Conservation (phyloP, 75 land plant genomes). For the Pseudotsuga menziesii region DNA sequence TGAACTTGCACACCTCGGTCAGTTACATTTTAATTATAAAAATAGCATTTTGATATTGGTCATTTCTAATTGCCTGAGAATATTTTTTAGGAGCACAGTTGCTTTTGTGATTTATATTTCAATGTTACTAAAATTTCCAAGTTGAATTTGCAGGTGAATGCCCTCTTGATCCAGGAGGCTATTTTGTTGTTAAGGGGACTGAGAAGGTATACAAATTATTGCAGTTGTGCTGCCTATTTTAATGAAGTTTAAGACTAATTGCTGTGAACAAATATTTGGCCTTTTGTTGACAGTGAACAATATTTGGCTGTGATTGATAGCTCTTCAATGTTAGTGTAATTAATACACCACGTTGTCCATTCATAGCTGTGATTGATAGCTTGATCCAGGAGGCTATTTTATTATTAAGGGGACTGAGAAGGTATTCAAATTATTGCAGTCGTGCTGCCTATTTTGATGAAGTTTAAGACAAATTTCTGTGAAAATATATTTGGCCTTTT, state of each 20-base stretch:
- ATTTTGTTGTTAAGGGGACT: slow-evolving; percentile 89
- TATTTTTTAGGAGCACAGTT: background rate
- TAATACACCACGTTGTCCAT: too few relatives aligned
- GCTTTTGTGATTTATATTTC: background rate
- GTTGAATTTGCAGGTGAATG: slow-evolving; percentile 78
- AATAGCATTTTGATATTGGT: background rate
- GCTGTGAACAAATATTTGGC: too few relatives aligned
- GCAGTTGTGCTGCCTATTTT: too few relatives aligned
- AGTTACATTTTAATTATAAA: slow-evolving; percentile 11
- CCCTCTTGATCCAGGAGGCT: slow-evolving; percentile 99
- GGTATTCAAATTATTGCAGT: slow-evolving; percentile 30
- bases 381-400: slow-evolving; percentile 99
- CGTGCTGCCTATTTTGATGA: background rate
- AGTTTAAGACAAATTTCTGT: background rate
- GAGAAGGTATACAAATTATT: slow-evolving; percentile 62
- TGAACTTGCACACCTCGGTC: slow-evolving; percentile 90
- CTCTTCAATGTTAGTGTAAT: too few relatives aligned
- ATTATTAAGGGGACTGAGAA: slow-evolving; percentile 93
- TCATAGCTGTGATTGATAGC: too few relatives aligned
- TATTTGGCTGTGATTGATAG: too few relatives aligned
- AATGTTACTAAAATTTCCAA: background rate
- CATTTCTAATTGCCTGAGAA: background rate
- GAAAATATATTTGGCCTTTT: too few relatives aligned
- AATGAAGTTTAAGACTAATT: too few relatives aligned
- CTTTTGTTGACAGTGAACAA: too few relatives aligned